A percentile compares a stretch with the other conserved stretches of the same genome.
phyloP scores from a whole-genome alignment of 768 basidiomycete genomes.

The Boletus bicolor region DNA sequence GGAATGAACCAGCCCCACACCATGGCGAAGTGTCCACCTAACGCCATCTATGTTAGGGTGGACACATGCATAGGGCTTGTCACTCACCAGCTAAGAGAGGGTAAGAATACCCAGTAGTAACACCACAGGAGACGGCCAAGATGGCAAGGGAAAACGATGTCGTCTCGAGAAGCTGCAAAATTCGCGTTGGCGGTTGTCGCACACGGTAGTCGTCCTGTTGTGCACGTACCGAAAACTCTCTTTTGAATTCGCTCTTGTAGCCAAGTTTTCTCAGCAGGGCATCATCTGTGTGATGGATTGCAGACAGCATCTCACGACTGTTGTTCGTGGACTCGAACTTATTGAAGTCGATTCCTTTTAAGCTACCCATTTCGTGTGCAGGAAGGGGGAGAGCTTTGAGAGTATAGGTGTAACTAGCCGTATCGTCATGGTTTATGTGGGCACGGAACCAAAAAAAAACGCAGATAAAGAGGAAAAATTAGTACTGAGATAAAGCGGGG shows the following conservation, averaged over 20 bases:
- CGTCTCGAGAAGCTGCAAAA: constrained; percentile 19
- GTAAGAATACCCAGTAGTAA: constrained; percentile 5
- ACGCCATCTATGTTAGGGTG: background rate
- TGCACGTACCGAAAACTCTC: constrained; percentile 24
- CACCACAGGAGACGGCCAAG: constrained; percentile 22
- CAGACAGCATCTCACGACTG: constrained; percentile 2
- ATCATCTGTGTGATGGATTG: constrained; percentile 17
- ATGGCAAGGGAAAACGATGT: constrained; percentile 26
- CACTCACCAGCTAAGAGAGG: constrained; percentile 13
- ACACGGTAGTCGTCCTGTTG: background rate
- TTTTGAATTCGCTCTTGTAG: constrained; percentile 26
- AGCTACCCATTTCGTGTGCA: constrained; percentile 4
- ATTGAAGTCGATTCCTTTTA: background rate
- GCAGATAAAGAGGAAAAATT: background rate
- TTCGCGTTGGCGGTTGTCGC: background rate
- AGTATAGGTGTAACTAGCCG: background rate
- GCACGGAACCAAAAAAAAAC: background rate
- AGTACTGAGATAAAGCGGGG: background rate
- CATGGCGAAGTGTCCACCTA: constrained; percentile 23
- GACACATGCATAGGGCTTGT: background rate
- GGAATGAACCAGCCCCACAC: constrained; percentile 18
- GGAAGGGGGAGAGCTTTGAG: background rate
- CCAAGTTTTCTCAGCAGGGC: constrained; percentile 21
- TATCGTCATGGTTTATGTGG: background rate
- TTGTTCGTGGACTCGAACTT: background rate